Conservation (phyloP, 129 eudicot genomes). For the Flaveria sonorensis region DNA sequence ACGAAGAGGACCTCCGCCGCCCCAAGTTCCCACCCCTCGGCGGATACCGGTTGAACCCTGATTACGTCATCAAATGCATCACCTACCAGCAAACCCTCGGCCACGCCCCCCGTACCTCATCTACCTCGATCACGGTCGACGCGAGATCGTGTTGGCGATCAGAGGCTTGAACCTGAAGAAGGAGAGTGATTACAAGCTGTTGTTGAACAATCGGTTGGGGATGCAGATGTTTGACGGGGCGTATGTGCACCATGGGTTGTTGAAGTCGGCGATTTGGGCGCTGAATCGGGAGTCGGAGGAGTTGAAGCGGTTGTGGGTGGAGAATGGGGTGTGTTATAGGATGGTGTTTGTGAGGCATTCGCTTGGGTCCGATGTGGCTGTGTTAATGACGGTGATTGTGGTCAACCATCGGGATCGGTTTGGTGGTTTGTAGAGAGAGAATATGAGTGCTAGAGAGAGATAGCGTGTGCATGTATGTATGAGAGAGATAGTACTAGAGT, state of each 20-base stretch:
- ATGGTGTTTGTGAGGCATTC: conserved; percentile 89
- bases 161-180: conserved; percentile 70
- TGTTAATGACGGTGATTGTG: conserved; percentile 66
- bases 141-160: conserved; percentile 70
- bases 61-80: conserved; percentile 71
- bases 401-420: conserved; percentile 63
- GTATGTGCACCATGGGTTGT: conserved; percentile 83
- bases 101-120: conserved; percentile 77
- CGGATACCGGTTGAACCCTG: conserved; percentile 72
- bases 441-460: no score
- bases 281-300: conserved; percentile 61
- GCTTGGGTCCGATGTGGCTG: conserved; percentile 84
- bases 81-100: conserved; percentile 68
- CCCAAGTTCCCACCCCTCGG: conserved; percentile 54
- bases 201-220: conserved; percentile 70
- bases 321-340: conserved; percentile 59
- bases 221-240: conserved; percentile 95
- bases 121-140: conserved; percentile 60
- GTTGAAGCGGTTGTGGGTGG: conserved; percentile 60
- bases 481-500: no score
- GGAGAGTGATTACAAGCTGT: conserved; percentile 66
- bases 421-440: no score
- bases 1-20: conserved; percentile 61
- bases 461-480: no score
- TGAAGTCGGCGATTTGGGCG: conserved; percentile 77